Conservation (phyloP, 495 filamentous ascomycete species). For the Evansstolkia leycettana region DNA sequence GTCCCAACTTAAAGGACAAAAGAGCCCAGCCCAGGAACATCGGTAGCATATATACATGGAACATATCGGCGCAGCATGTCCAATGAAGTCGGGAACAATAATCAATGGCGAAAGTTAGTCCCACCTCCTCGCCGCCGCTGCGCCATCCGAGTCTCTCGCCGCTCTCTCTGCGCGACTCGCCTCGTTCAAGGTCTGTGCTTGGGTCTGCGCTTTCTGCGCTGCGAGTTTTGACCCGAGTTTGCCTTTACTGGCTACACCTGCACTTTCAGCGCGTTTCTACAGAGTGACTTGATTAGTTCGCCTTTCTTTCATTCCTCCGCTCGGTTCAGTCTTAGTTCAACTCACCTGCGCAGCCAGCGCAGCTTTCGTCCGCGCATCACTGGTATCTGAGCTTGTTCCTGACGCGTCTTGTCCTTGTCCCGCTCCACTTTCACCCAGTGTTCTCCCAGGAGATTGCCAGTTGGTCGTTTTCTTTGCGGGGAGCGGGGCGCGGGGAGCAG, state of each 20-base stretch:
- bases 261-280: conserved; percentile 29
- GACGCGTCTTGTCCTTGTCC: too few species aligned
- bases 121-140: conserved; percentile 35
- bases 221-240: conserved; percentile 28
- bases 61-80: too few species aligned
- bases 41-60: too few species aligned
- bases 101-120: too few species aligned
- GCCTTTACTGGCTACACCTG: conserved; percentile 23
- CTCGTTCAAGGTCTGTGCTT: conserved; percentile 26
- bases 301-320: neutral
- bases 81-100: too few species aligned
- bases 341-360: conserved; percentile 58
- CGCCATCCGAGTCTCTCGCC: conserved; percentile 45
- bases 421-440: conserved; percentile 32
- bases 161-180: conserved; percentile 43
- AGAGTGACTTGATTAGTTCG: conserved; percentile 1
- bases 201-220: neutral
- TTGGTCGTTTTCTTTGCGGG: conserved; percentile 30
- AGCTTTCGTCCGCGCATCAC: conserved; percentile 46
- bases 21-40: too few species aligned
- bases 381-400: conserved; percentile 12
- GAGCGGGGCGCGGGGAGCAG: conserved; percentile 23
- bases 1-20: too few species aligned
- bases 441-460: conserved; percentile 40
- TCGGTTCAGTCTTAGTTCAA: neutral